Conservation (phyloP, 1,284 basidiomycete genomes). For the Coriolopsis trogii region DNA sequence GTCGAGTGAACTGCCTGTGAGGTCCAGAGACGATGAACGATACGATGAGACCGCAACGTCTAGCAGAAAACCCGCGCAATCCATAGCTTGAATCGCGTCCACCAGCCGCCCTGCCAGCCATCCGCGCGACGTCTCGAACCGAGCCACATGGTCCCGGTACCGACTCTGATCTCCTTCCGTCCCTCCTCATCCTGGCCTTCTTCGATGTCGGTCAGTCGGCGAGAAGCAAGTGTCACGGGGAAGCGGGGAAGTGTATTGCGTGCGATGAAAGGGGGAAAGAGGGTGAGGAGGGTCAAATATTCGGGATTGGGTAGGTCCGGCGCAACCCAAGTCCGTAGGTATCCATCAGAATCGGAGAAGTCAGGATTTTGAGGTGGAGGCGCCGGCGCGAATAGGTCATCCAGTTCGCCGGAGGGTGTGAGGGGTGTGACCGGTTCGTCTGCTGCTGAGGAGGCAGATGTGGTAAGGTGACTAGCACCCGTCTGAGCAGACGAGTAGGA, state of each 20-base stretch:
- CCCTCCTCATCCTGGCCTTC: constrained; percentile 58
- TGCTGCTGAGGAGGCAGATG: constrained; percentile 32
- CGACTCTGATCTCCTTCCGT: constrained; percentile 59
- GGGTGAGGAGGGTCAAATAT: constrained; percentile 56
- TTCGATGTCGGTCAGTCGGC: constrained; percentile 56
- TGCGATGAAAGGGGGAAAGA: constrained; percentile 74
- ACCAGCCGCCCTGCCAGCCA: constrained; percentile 74
- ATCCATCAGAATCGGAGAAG: constrained; percentile 48
- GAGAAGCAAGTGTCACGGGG: constrained; percentile 36
- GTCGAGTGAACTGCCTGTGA: not conserved
- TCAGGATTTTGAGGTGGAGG: constrained; percentile 37
- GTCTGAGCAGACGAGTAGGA: constrained; percentile 58
- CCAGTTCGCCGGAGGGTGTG: constrained; percentile 39
- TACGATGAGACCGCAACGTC: not conserved
- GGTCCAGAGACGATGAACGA: not conserved
- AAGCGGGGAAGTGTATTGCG: constrained; percentile 68
- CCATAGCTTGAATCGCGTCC: constrained; percentile 72
- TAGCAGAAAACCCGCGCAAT: constrained; percentile 68
- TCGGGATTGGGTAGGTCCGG: constrained; percentile 73
- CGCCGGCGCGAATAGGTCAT: constrained; percentile 36
- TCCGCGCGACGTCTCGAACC: constrained; percentile 55
- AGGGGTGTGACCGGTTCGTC: constrained; percentile 46
- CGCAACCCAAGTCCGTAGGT: constrained; percentile 69
- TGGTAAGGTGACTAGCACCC: constrained; percentile 29
- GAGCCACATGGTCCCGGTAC: constrained; percentile 75